These are phyloP conservation scores for Ceratobasidium papillatum DNA, from an alignment of 1,284 basidiomycete species.

Conservation along the genomic window DNA sequence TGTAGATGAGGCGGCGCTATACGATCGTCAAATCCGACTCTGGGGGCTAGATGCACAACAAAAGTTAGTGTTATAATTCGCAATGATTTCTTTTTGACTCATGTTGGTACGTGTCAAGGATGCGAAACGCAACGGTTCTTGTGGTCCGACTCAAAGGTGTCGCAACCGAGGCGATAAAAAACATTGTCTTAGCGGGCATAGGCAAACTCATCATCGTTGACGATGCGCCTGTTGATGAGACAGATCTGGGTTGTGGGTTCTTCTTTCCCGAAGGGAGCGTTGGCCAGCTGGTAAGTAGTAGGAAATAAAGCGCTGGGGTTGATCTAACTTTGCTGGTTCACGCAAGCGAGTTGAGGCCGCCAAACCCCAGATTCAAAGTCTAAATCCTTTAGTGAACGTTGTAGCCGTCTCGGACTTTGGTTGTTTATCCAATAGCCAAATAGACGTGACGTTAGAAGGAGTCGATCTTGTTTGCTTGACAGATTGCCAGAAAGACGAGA, in stretches of 20 bases:
- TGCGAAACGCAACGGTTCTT: slow-evolving; percentile 92
- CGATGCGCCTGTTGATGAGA: slow-evolving; percentile 56
- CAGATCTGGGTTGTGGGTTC: slow-evolving; percentile 92
- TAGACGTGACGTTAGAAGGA: slow-evolving; percentile 58
- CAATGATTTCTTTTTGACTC: not conserved
- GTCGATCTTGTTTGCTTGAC: slow-evolving; percentile 88
- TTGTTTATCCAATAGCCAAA: slow-evolving; percentile 57
- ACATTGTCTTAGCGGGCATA: slow-evolving; percentile 69
- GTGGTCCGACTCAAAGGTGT: slow-evolving; percentile 83
- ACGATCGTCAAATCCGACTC: slow-evolving; percentile 96
- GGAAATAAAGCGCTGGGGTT: not conserved
- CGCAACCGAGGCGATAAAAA: slow-evolving; percentile 97
- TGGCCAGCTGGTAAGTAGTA: slow-evolving; percentile 74
- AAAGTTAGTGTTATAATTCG: slow-evolving; percentile 61
- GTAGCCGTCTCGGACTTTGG: slow-evolving; percentile 67
- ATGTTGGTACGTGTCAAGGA: slow-evolving; percentile 59
- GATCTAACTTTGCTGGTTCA: not conserved
- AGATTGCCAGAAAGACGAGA: slow-evolving; percentile 70
- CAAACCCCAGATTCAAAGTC: slow-evolving; percentile 80
- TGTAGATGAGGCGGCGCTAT: slow-evolving; percentile 83
- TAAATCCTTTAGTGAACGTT: slow-evolving; percentile 92
- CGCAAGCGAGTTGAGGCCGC: slow-evolving; percentile 83
- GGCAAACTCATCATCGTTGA: slow-evolving; percentile 65
- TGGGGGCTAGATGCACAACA: slow-evolving; percentile 99
- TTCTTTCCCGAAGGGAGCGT: slow-evolving; percentile 94